phyloP scores from a whole-genome alignment of 2,329 filamentous ascomycete species.

The Thelonectria blattea region DNA sequence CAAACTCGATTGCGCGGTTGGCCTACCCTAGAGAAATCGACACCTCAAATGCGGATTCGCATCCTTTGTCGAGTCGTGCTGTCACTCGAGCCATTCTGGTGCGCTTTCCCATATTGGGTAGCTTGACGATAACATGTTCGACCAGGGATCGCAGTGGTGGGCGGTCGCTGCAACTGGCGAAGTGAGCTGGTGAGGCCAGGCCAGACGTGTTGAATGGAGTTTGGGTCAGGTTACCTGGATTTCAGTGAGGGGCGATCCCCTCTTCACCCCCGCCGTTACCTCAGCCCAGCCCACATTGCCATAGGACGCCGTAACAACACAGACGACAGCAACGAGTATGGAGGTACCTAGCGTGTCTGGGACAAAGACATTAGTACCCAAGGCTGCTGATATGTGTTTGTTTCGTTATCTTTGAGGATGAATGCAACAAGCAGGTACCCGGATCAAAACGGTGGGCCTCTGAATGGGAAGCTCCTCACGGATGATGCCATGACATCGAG shows the following conservation, averaged over 20 bases:
- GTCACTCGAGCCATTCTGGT: background rate
- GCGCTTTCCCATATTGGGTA: background rate
- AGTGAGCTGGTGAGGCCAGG: slow-evolving; percentile 9
- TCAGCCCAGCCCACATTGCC: slow-evolving; percentile 11
- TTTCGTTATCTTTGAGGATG: background rate
- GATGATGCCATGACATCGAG: slow-evolving; percentile 1
- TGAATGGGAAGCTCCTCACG: background rate
- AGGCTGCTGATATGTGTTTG: background rate
- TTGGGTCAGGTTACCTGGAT: slow-evolving; percentile 6
- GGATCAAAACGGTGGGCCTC: background rate
- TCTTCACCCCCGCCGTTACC: slow-evolving; percentile 13
- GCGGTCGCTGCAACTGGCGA: background rate
- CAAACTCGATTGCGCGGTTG: background rate
- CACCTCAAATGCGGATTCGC: background rate
- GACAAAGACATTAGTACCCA: background rate
- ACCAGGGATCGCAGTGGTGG: background rate
- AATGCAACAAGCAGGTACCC: background rate
- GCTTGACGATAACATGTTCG: background rate
- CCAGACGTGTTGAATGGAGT: background rate
- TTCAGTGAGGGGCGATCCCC: background rate
- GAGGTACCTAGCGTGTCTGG: background rate
- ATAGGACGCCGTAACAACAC: background rate
- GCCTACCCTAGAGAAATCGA: slow-evolving; percentile 6
- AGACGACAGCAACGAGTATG: background rate
- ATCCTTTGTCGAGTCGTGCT: background rate